phyloP scores from a whole-genome alignment of 805 yeast species.

The Candida golubevii region DNA sequence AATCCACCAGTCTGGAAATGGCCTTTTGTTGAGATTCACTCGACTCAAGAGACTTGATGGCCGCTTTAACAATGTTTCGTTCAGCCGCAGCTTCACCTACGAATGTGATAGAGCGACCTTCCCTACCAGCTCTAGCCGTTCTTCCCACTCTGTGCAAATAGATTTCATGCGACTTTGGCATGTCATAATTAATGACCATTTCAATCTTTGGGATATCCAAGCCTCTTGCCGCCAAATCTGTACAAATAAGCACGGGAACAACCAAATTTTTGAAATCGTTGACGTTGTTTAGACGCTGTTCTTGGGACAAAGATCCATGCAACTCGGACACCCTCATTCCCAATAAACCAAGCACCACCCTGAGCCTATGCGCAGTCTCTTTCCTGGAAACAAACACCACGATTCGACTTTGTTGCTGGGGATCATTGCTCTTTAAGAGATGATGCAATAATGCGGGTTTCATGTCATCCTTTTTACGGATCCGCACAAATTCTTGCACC shows the following conservation, averaged over 20 bases:
- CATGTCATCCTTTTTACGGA: constrained; percentile 79
- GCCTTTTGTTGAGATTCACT: constrained; percentile 46
- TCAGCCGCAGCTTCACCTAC: constrained; percentile 91
- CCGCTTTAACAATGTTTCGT: constrained; percentile 85
- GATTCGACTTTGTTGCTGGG: constrained; percentile 59
- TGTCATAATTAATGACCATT: constrained; percentile 88
- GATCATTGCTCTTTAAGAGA: constrained; percentile 63
- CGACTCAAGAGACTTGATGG: constrained; percentile 61
- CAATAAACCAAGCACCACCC: constrained; percentile 69
- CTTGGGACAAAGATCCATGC: constrained; percentile 83
- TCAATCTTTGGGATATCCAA: constrained; percentile 98
- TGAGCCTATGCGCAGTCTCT: constrained; percentile 81
- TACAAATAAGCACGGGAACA: constrained; percentile 88
- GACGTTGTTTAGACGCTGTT: constrained; percentile 84
- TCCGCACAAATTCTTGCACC: constrained; percentile 90
- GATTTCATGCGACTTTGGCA: constrained; percentile 90
- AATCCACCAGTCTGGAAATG: constrained; percentile 87
- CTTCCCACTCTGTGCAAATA: constrained; percentile 98
- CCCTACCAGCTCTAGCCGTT: constrained; percentile 98
- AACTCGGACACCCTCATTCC: constrained; percentile 77
- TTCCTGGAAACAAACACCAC: constrained; percentile 92
- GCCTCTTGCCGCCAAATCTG: constrained; percentile 99
- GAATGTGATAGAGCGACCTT: constrained; percentile 87
- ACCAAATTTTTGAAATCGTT: constrained; percentile 75
- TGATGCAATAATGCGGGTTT: constrained; percentile 81